Evolutionary conservation across 345 rosid species (phyloP), one percentile per base, ranked within the genome.

Genomic region (Citrus mangshanensis): DNA sequence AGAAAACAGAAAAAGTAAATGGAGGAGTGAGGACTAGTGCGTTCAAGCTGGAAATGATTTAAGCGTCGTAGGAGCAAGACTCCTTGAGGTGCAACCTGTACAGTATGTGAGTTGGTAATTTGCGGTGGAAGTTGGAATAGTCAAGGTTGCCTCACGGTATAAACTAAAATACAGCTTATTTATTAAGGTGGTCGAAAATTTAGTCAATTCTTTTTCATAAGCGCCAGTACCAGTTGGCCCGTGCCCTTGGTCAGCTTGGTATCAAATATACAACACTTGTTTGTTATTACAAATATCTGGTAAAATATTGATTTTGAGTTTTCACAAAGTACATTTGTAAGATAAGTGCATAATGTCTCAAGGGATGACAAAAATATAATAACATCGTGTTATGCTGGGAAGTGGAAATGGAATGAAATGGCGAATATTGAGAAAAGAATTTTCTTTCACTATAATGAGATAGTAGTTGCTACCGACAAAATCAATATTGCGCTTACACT

Each of bases 401-500:
- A 9, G 13, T 40, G 37, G 14, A 4, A 32, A 8, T 5, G 37
- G 21, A 73, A 59, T 13, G 54, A 59, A 27, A 72, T 19, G 56
- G 32, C 2, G 16, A 51, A 9, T 2, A 66, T n/a, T 14, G 24
- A 32, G 4, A 22, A 51, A 49, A 49, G 4, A 22, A 54, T 61
- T 70, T 42, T 27, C 21, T 76, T 76, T 18, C 25, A 25, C 58
- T 67, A 58, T 68, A 62, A 61, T 66, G 62, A 78, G 34, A 66
- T 7, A 16, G 35, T 67, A 60, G 64, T 67, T 22, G 37, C 75
- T 72, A 78, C 18, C 51, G 18, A 66, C 72, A 76, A 75, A 69
- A 78, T 67, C 82, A 82, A 64, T 69, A 80, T 75, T 51, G 80
- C 68, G 73, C 74, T 77, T 81, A 74, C 83, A 85, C 88, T 77